Percentiles rank a stretch among this genome's conserved stretches.
These are phyloP conservation scores for Cladosporium halotolerans DNA, from an alignment of 2,329 filamentous ascomycete species.

Conservation along the genomic window DNA sequence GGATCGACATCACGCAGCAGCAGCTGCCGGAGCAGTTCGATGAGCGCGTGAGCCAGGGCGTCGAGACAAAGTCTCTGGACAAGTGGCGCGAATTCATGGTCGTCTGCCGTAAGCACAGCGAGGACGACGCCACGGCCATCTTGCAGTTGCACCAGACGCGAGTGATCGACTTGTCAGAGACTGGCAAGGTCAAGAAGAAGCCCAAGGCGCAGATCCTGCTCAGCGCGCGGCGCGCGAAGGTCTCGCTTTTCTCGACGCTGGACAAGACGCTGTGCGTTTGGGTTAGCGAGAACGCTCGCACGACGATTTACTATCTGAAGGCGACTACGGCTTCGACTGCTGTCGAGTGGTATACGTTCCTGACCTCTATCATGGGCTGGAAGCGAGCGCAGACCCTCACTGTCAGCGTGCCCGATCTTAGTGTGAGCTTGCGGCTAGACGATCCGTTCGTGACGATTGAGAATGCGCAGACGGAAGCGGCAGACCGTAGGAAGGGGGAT, in stretches of 20 bases:
- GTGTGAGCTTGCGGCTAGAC: slow-evolving; percentile 51
- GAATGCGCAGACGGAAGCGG: slow-evolving; percentile 35
- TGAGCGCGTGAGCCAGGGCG: slow-evolving; percentile 56
- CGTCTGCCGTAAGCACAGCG: slow-evolving; percentile 54
- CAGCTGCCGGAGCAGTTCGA: slow-evolving; percentile 54
- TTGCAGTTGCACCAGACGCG: slow-evolving; percentile 31
- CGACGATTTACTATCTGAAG: slow-evolving; percentile 57
- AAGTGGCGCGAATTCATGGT: slow-evolving; percentile 61
- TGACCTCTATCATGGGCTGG: slow-evolving; percentile 55
- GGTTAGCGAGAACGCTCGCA: slow-evolving; percentile 48
- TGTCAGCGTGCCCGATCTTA: slow-evolving; percentile 58
- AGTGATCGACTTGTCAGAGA: slow-evolving; percentile 50
- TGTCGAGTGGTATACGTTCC: slow-evolving; percentile 64
- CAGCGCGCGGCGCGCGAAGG: slow-evolving; percentile 46
- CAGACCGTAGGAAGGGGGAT: slow-evolving; percentile 32
- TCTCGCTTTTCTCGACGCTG: slow-evolving; percentile 59
- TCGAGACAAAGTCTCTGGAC: slow-evolving; percentile 52
- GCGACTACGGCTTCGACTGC: slow-evolving; percentile 55
- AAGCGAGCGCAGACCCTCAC: slow-evolving; percentile 50
- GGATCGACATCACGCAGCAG: slow-evolving; percentile 48
- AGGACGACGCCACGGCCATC: slow-evolving; percentile 42
- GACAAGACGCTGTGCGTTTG: slow-evolving; percentile 63
- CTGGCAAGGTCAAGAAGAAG: slow-evolving; percentile 46
- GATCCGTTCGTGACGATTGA: slow-evolving; percentile 53
- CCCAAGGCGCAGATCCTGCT: slow-evolving; percentile 54